Evolutionary conservation across 2,329 filamentous ascomycete genomes (phyloP).

Genomic region (Penicillium sp.): DNA sequence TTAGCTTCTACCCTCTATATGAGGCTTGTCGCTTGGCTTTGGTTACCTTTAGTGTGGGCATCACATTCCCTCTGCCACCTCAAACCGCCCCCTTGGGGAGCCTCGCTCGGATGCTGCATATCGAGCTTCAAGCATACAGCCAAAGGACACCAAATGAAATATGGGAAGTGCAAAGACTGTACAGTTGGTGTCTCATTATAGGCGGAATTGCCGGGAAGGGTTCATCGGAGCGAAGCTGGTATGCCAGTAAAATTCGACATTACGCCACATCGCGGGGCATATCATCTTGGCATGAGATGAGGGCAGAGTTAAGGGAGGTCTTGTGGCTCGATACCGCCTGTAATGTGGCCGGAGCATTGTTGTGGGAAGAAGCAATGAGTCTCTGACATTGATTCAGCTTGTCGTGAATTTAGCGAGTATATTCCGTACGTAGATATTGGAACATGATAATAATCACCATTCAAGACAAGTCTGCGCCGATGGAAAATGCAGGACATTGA

Average conservation of each 20-base stretch:
- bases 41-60: neutral
- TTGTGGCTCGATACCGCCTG: neutral
- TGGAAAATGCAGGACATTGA: neutral
- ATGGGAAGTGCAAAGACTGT: neutral
- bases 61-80: slow-evolving; percentile 1
- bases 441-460: neutral
- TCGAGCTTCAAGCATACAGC: neutral
- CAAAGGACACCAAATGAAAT: neutral
- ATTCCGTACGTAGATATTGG: neutral
- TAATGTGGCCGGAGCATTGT: neutral
- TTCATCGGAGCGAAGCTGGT: neutral
- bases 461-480: neutral
- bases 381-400: neutral
- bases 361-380: neutral
- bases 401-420: neutral
- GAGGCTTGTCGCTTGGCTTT: neutral
- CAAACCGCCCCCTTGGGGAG: neutral
- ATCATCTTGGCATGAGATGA: neutral
- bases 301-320: neutral
- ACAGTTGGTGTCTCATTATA: slow-evolving; percentile 1
- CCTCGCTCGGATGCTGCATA: neutral
- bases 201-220: neutral
- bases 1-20: neutral
- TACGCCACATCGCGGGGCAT: neutral
- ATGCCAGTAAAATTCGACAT: neutral